Evolutionary conservation across 176 grass and related monocot genomes (phyloP).

Genomic region (Thalia dealbata): DNA sequence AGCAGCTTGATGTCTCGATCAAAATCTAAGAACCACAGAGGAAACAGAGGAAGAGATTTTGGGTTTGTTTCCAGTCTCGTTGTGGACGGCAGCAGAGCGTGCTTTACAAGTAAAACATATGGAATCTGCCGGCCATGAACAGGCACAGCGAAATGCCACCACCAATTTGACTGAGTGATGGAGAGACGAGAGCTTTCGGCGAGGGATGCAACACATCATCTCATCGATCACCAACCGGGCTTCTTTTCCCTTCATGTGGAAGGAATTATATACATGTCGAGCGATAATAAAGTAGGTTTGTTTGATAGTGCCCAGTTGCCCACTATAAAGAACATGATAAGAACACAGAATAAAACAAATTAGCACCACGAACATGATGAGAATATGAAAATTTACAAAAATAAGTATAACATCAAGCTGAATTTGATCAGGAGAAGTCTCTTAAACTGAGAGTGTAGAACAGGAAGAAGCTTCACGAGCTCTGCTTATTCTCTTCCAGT

Average conservation of each 20-base stretch:
- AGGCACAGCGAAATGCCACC: neutral
- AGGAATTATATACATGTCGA: neutral
- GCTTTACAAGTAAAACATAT: neutral
- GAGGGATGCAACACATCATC: neutral
- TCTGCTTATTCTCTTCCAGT: constrained; percentile 19
- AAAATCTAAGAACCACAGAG: neutral
- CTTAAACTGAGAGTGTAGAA: neutral
- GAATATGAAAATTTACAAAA: neutral
- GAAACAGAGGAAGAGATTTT: too few species aligned
- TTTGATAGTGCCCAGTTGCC: too few species aligned
- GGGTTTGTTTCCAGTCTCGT: too few species aligned
- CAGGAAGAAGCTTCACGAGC: neutral
- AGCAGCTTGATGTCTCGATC: too few species aligned
- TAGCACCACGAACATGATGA: too few species aligned
- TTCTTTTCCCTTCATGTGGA: neutral
- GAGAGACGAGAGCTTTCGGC: neutral
- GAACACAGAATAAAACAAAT: too few species aligned
- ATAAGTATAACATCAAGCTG: neutral
- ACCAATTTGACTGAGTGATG: neutral
- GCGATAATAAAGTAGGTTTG: too few species aligned
- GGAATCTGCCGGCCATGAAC: neutral
- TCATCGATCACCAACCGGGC: neutral
- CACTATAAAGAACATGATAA: too few species aligned
- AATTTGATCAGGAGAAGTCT: constrained; percentile 12
- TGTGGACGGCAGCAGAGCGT: neutral